Conservation (phyloP, 1,139 yeast genomes). For the Ogataea hybrid region DNA sequence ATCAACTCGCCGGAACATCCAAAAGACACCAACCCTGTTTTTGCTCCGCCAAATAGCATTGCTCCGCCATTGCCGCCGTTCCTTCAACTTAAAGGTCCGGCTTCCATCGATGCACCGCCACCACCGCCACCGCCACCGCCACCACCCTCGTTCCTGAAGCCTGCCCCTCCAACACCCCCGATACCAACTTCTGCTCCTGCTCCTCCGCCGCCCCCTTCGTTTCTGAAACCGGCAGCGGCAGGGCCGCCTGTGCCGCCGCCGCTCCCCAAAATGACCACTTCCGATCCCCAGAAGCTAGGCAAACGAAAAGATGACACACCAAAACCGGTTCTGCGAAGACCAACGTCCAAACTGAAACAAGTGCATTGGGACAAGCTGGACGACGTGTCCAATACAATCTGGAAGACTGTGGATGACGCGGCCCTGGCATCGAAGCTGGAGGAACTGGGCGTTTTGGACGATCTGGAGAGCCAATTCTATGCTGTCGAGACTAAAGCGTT, state of each 20-base stretch:
- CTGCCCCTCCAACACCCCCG: slow-evolving; percentile 21
- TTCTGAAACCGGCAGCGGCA: slow-evolving; percentile 12
- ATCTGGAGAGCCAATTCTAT: slow-evolving; percentile 76
- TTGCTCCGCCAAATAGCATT: neutral
- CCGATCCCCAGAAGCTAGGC: neutral
- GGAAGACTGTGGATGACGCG: slow-evolving; percentile 61
- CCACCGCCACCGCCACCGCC: slow-evolving; percentile 35
- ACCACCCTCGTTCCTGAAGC: neutral
- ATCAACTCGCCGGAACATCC: neutral
- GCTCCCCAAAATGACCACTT: neutral
- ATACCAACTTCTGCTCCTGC: slow-evolving; percentile 11
- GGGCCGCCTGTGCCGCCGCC: slow-evolving; percentile 24
- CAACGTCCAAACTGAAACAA: slow-evolving; percentile 74
- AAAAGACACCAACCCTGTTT: neutral
- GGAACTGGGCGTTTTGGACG: slow-evolving; percentile 71
- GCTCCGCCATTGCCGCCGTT: neutral
- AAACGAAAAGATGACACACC: neutral
- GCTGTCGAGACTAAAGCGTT: slow-evolving; percentile 44
- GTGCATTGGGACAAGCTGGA: slow-evolving; percentile 93
- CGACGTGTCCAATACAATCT: slow-evolving; percentile 69
- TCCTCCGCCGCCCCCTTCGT: slow-evolving; percentile 22
- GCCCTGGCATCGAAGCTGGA: slow-evolving; percentile 50
- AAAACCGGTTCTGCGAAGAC: slow-evolving; percentile 36
- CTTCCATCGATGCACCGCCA: no score
- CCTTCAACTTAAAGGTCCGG: neutral